Percentiles rank a stretch among this genome's conserved stretches.
Evolutionary conservation across 257 asterid species (phyloP).

Genomic region (Scutellaria barbata): DNA sequence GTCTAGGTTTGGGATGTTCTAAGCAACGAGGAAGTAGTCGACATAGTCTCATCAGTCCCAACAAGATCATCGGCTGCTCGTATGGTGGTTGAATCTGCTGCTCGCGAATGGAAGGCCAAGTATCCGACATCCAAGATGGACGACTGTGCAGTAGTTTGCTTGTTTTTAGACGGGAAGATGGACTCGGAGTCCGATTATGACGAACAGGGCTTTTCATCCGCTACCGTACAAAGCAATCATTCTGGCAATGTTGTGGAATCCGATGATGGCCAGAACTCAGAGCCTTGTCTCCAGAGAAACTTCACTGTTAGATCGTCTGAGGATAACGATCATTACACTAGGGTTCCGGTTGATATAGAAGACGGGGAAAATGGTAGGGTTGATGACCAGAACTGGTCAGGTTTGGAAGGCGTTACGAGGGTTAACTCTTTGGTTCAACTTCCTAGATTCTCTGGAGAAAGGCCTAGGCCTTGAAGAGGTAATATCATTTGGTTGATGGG

Average conservation of each 20-base stretch:
- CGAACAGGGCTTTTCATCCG: conserved; percentile 82
- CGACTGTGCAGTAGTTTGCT: conserved; percentile 94
- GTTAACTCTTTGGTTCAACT: conserved; percentile 96
- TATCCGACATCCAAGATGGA: conserved; percentile 97
- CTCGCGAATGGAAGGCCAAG: conserved; percentile 90
- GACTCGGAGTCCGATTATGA: conserved; percentile 84
- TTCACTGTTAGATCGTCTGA: conserved; percentile 74
- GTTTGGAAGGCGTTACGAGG: conserved; percentile 96
- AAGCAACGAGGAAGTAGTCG: conserved; percentile 95
- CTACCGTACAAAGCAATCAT: conserved; percentile 75
- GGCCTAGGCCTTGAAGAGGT: conserved; percentile 57
- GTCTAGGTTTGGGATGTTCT: conserved; percentile 95
- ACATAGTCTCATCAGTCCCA: conserved; percentile 74
- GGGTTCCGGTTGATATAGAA: conserved; percentile 46
- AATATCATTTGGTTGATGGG: background rate
- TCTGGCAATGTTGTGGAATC: conserved; percentile 76
- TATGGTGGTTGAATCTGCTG: conserved; percentile 77
- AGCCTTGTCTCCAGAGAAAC: conserved; percentile 82
- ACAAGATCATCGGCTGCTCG: conserved; percentile 85
- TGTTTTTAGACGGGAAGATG: conserved; percentile 89
- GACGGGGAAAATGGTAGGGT: conserved; percentile 36
- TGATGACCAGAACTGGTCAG: conserved; percentile 86
- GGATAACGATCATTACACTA: conserved; percentile 53
- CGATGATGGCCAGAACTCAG: conserved; percentile 75
- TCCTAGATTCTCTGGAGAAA: conserved; percentile 88